Base-by-base conservation (phyloP, 108 stramenopile genomes). In the Fistulifera solaris region DNA sequence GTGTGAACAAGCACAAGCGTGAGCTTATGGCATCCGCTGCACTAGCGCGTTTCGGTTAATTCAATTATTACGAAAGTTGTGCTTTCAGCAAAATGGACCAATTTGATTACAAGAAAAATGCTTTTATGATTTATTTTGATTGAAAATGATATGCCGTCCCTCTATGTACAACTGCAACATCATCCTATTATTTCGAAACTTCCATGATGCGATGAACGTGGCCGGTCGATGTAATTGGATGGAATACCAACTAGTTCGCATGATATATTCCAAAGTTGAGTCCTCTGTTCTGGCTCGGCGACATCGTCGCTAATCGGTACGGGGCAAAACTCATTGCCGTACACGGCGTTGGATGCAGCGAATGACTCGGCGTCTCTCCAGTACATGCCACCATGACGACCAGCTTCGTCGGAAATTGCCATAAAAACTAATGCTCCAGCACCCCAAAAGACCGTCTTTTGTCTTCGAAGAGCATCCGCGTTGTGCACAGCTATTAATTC, bases 1-100 rank as follows among this genome's bases (percentile, higher is more conserved):
- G 93, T 52, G 87, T 90, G 17, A 67, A 79, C 51, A 76, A 79
- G 48, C 93, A 94, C 75, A 89, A 89, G 60, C 67, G 93, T n/a
- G 93, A 88, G 57, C 59, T 88, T 17, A 84, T 75, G 72, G 93
- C 88, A 3, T 69, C 76, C 8, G 93, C 93, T 28, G 93, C 93
- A 23, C 63, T 70, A 56, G 70, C 79, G 41, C 65, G 92, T 44
- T 72, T 81, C 42, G 71, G 67, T 45, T 35, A 35, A 35, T 35
- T 35, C 8, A 8, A 35, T 6, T 35, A 35, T 8, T 6, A 6
- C 6, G 8, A 35, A 35, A 35, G 3, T 35, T 35, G 3, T 35
- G 31, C 3, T 6, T 35, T 6, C 31, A 35, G 3, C 6, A 35
- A 35, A 35, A 35, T n/a, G n/a, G n/a, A n/a, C n/a, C n/a, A n/a